These are phyloP conservation scores for Colletotrichum somersetense DNA, from an alignment of 2,329 filamentous ascomycete species.

Conservation along the genomic window DNA sequence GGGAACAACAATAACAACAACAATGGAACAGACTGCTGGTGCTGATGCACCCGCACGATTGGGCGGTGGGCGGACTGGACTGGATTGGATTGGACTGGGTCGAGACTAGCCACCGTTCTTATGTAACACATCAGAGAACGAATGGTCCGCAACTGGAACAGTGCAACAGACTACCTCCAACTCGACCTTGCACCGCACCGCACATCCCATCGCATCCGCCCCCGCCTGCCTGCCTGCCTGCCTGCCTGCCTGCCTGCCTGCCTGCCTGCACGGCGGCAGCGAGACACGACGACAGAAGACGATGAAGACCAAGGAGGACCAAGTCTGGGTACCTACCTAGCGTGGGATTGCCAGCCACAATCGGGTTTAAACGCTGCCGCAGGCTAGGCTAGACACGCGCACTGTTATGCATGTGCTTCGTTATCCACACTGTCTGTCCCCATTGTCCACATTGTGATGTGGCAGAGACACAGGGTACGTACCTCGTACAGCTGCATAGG, in stretches of 20 bases:
- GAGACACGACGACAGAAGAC: not conserved
- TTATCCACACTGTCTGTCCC: not conserved
- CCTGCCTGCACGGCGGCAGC: slow-evolving; percentile 10
- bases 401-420: not conserved
- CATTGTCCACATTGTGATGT: not conserved
- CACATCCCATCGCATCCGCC: not conserved
- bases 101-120: too few species aligned
- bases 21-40: slow-evolving; percentile 21
- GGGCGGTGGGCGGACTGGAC: slow-evolving; percentile 6
- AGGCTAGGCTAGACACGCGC: not conserved
- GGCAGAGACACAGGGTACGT: slow-evolving; percentile 18
- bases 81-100: not conserved
- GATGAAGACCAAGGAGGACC: not conserved
- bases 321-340: not conserved
- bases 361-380: not conserved
- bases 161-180: slow-evolving; percentile 17
- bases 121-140: not conserved
- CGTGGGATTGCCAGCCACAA: slow-evolving; percentile 20
- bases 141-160: slow-evolving; percentile 12
- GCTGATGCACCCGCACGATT: not conserved
- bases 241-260: not conserved
- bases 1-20: slow-evolving; percentile 4
- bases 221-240: not conserved
- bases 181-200: not conserved
- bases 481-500: not conserved